Conservation (phyloP, 163 green algal species). For the Prototheca cutis region DNA sequence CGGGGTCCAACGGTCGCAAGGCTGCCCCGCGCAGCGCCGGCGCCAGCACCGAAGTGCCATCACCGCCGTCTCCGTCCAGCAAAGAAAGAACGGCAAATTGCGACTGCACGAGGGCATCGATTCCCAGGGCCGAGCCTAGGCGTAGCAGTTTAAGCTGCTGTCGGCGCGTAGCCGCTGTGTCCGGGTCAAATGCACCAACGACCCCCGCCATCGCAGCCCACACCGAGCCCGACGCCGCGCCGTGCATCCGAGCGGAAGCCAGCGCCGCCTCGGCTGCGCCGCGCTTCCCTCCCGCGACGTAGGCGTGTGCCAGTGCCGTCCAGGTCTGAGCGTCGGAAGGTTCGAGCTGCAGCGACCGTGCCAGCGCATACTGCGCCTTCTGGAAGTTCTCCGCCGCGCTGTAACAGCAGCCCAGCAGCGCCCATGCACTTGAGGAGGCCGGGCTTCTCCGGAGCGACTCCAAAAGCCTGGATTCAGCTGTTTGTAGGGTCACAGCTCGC, state of each 20-base stretch:
- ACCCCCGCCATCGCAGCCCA: constrained; percentile 76
- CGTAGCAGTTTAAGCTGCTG: too few relatives aligned
- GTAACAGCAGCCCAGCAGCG: background rate
- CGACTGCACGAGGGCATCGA: too few relatives aligned
- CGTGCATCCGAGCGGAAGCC: constrained; percentile 47
- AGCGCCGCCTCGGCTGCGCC: constrained; percentile 29
- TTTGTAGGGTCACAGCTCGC: too few relatives aligned
- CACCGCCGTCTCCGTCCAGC: too few relatives aligned
- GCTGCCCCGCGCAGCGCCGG: too few relatives aligned
- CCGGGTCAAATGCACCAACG: too few relatives aligned
- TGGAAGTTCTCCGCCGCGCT: background rate
- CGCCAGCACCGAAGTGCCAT: too few relatives aligned
- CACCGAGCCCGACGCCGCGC: constrained; percentile 42
- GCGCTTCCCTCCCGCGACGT: constrained; percentile 18
- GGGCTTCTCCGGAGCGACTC: background rate
- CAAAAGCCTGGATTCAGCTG: too few relatives aligned
- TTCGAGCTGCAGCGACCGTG: constrained; percentile 57
- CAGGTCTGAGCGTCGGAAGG: constrained; percentile 44
- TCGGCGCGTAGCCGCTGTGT: too few relatives aligned
- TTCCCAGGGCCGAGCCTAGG: too few relatives aligned
- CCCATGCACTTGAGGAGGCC: background rate
- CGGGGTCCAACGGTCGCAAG: constrained; percentile 47
- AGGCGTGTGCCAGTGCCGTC: constrained; percentile 58
- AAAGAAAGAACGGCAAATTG: constrained; percentile 26
- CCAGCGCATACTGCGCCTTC: constrained; percentile 47